Evolutionary conservation across 2,329 filamentous ascomycete species (phyloP).

Genomic region (Talaromyces atroroseus): DNA sequence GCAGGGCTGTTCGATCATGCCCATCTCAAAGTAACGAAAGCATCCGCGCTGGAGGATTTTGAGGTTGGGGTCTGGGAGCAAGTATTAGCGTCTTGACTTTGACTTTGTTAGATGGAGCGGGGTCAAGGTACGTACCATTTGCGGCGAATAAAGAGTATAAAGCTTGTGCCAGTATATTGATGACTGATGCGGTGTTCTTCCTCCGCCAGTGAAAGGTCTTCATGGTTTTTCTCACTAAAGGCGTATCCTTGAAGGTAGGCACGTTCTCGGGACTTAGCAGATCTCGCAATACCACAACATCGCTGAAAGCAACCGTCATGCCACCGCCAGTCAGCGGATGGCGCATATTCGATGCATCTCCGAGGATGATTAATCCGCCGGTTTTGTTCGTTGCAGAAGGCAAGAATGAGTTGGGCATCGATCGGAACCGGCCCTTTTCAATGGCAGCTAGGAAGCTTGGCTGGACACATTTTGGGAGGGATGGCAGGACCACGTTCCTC

Average conservation of each 20-base stretch:
- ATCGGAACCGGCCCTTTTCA: constrained; percentile 70
- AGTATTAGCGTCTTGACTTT: not conserved
- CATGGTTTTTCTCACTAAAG: constrained; percentile 63
- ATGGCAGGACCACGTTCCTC: constrained; percentile 69
- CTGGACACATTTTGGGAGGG: constrained; percentile 65
- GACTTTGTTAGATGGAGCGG: not conserved
- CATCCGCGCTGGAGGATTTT: constrained; percentile 80
- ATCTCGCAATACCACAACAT: constrained; percentile 71
- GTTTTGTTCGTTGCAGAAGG: constrained; percentile 69
- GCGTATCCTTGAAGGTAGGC: constrained; percentile 62
- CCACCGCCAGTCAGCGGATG: constrained; percentile 94
- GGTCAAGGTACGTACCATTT: constrained; percentile 45
- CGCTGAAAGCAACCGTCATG: constrained; percentile 96
- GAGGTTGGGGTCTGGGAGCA: constrained; percentile 57
- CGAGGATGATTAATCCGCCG: constrained; percentile 72
- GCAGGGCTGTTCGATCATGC: constrained; percentile 69
- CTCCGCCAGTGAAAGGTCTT: constrained; percentile 77
- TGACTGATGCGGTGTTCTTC: constrained; percentile 75
- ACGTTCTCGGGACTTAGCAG: constrained; percentile 66
- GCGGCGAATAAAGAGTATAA: constrained; percentile 90
- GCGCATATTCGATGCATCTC: constrained; percentile 99
- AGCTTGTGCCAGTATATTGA: constrained; percentile 96
- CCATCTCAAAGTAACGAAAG: constrained; percentile 82
- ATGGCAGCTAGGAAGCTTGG: constrained; percentile 72
- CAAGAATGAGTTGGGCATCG: constrained; percentile 95